Percentiles rank a stretch among this genome's conserved stretches.
Evolutionary conservation across 2,329 filamentous ascomycete species (phyloP).

Genomic region (Catunica adiposa): DNA sequence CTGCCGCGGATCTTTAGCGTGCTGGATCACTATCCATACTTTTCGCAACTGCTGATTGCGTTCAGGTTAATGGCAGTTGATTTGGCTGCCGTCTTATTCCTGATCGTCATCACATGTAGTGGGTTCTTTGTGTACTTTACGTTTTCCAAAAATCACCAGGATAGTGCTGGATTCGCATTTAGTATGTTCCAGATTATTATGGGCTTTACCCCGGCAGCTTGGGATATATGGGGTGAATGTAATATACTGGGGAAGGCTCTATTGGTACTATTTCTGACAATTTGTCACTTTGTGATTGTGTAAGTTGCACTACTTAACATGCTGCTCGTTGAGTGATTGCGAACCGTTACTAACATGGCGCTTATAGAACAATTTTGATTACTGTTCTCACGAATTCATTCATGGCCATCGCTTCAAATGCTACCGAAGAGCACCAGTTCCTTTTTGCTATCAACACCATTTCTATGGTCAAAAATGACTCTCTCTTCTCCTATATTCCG

Average conservation of each 20-base stretch:
- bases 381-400: slow-evolving; percentile 95
- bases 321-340: background rate
- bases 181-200: slow-evolving; percentile 86
- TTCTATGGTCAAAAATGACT: slow-evolving; percentile 96
- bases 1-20: slow-evolving; percentile 85
- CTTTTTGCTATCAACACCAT: slow-evolving; percentile 94
- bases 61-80: slow-evolving; percentile 91
- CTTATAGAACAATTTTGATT: slow-evolving; percentile 60
- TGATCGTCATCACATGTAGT: slow-evolving; percentile 77
- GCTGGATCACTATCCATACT: slow-evolving; percentile 88
- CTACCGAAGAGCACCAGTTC: slow-evolving; percentile 82
- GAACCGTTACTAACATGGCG: background rate
- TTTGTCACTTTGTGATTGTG: slow-evolving; percentile 88
- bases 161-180: slow-evolving; percentile 63
- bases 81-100: slow-evolving; percentile 63
- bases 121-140: slow-evolving; percentile 95
- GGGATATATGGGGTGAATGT: slow-evolving; percentile 73
- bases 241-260: slow-evolving; percentile 62
- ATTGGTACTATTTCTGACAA: slow-evolving; percentile 71
- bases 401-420: slow-evolving; percentile 86
- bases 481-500: slow-evolving; percentile 82
- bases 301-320: slow-evolving; percentile 23
- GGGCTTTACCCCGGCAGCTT: slow-evolving; percentile 90
- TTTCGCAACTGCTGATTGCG: slow-evolving; percentile 83
- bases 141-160: slow-evolving; percentile 54